Base-by-base conservation (phyloP, 2,329 filamentous ascomycete species). In the Cercospora sesami region DNA sequence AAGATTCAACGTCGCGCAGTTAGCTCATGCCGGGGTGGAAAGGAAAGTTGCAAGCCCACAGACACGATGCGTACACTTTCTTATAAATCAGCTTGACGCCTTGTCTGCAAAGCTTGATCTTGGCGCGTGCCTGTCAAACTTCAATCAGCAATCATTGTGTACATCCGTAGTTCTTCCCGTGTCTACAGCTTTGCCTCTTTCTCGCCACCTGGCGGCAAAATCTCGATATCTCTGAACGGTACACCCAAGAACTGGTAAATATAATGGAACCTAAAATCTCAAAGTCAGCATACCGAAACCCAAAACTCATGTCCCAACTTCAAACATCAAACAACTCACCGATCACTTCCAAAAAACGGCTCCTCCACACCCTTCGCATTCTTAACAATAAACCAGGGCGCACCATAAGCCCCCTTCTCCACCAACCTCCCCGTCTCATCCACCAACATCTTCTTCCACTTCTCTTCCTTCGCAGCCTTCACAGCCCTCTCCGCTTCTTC, bases 301-400 rank as follows among this genome's bases (percentile, higher is more conserved):
- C 14, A 5, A 14, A 21, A 0, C 18, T 10, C 28, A 21, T 9
- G 23, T 16, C 26, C 16, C 21, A 14, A 36, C 28, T 39, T 26
- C 9, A 1, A 60, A 26, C 12, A 2, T n/a, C 48, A 53, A 60
- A 28, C n/a, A 51, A 60, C 68, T 66, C 23, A 66, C 68, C 73
- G 64, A 79, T 94, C 91, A 79, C 90, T 93, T 2, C 91, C 91
- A 79, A 94, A 94, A 77, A 93, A 92, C 0, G 89, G 86, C 80
- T 91, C 88, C 60, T 83, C 83, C 65, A 83, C 78, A 0, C 89
- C 89, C 69, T 84, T 78, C 1, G 75, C 77, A 73, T 90, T 87
- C 18, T 82, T 84, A 3, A 89, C 91, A 85, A 88, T 89, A 68
- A 91, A 83, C 91, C 91, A 94, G 1, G 92, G 92, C 60, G 88